Evolutionary conservation across 2,329 filamentous ascomycete species (phyloP).

Genomic region (Xylaria sp.): DNA sequence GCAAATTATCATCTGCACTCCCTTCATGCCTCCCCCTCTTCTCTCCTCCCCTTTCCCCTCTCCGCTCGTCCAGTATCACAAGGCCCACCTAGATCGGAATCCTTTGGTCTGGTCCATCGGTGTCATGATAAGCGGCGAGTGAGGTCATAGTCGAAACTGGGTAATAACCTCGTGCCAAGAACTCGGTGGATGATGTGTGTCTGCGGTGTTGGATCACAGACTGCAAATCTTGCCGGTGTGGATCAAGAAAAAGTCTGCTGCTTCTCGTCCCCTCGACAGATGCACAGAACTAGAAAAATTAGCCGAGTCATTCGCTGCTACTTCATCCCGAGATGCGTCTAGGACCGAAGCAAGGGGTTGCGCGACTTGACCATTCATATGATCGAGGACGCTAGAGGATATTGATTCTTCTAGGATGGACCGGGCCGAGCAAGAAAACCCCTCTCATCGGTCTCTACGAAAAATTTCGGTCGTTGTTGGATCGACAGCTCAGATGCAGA

Average conservation of each 20-base stretch:
- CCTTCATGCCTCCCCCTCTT: neutral
- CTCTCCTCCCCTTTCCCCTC: neutral
- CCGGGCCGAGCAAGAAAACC: neutral
- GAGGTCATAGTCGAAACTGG: neutral
- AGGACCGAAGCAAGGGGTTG: slow-evolving; percentile 4
- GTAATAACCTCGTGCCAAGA: neutral
- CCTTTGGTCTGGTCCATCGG: neutral
- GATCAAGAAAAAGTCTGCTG: neutral
- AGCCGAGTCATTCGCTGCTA: neutral
- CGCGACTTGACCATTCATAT: neutral
- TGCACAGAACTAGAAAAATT: neutral
- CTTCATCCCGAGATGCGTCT: neutral
- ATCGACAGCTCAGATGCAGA: neutral
- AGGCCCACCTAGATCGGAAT: neutral
- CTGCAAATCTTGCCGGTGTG: neutral
- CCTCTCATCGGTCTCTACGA: neutral
- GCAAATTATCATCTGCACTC: neutral
- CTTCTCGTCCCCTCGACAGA: neutral
- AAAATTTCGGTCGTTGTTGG: neutral
- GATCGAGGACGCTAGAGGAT: neutral
- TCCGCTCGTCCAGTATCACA: neutral
- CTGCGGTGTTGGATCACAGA: neutral
- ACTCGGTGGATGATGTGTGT: neutral
- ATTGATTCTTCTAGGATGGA: neutral
- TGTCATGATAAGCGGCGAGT: neutral